Conservation (phyloP, 2,329 filamentous ascomycete genomes). For the Xylaria sp. region DNA sequence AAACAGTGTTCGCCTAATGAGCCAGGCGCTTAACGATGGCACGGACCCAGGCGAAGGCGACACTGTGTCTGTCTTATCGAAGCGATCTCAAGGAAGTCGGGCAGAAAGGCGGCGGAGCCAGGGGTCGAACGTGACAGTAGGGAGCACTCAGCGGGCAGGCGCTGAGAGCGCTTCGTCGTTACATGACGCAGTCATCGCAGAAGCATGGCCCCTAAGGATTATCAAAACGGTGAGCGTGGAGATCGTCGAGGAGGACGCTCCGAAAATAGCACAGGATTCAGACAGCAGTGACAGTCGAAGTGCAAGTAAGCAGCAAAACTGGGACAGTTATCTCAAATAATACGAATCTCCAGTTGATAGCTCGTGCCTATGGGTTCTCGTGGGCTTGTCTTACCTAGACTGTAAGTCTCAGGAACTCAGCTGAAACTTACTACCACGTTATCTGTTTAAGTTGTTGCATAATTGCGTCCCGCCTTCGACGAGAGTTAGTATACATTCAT, state of each 20-base stretch:
- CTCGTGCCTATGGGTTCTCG: background rate
- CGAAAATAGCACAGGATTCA: slow-evolving; percentile 40
- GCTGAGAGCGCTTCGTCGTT: slow-evolving; percentile 32
- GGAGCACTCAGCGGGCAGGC: slow-evolving; percentile 42
- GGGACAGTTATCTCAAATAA: slow-evolving; percentile 37
- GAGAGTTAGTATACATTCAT: background rate
- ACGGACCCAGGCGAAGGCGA: slow-evolving; percentile 34
- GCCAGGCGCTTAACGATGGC: slow-evolving; percentile 39
- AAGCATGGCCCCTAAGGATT: slow-evolving; percentile 51
- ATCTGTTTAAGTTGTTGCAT: too few relatives aligned
- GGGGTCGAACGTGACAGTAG: slow-evolving; percentile 44
- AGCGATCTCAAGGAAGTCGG: slow-evolving; percentile 33
- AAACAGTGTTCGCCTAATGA: slow-evolving; percentile 38
- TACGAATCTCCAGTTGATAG: background rate
- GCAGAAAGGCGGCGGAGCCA: slow-evolving; percentile 39
- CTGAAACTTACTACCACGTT: too few relatives aligned
- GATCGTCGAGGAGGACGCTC: slow-evolving; percentile 51
- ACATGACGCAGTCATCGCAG: slow-evolving; percentile 37
- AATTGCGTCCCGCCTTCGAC: background rate
- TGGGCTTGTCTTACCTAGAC: background rate
- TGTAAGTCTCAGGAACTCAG: background rate
- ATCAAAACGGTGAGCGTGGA: slow-evolving; percentile 55
- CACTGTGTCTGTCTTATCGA: slow-evolving; percentile 40
- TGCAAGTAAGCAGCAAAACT: slow-evolving; percentile 32
- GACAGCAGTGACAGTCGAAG: slow-evolving; percentile 28